Base-by-base conservation (phyloP, 1,139 yeast species). In the Pichia terricola region DNA sequence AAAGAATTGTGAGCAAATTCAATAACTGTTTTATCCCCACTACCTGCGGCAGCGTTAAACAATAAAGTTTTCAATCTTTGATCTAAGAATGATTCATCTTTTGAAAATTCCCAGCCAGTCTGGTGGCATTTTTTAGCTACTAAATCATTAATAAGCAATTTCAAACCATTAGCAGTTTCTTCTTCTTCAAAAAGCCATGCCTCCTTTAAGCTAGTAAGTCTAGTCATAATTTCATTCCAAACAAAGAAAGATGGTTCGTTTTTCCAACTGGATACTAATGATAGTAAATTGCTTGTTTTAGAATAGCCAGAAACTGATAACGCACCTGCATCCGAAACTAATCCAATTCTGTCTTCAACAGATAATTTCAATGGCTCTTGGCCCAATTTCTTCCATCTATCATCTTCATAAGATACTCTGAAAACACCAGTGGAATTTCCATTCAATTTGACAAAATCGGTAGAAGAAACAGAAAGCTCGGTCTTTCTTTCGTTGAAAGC, bases 41-140 rank as follows among this genome's bases (percentile, higher is more conserved):
- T 69, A 39, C 67, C 63, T 38, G 79, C 80, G 26, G 95, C 91
- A 37, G 84, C 68, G 26, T 75, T 70, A 60, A 85, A 88, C 59
- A 91, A 69, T 28, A 77, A 67, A 4, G 85, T 70, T 67, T 87
- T 87, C 63, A 89, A 73, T 64, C 84, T 81, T 64, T 84, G 87
- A 7, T 72, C 75, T 50, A 84, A 78, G 60, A 81, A 82, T 4
- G 84, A 68, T 53, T 87, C 95, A 35, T 65, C 53, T 4, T 69
- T 72, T 16, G 69, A 56, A 60, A 88, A 82, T 36, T 68, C 70
- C 84, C 88, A 83, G 37, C 96, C 96, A 35, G 80, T 58, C 47
- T 73, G 63, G 47, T 73, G 68, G 46, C 79, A 69, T 61, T 79
- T 82, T 31, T 69, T 70, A 38, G 73, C 63, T 45, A 83, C 79